Conservation (phyloP, 495 filamentous ascomycete genomes). For the Amphirosellinia nigrospora region DNA sequence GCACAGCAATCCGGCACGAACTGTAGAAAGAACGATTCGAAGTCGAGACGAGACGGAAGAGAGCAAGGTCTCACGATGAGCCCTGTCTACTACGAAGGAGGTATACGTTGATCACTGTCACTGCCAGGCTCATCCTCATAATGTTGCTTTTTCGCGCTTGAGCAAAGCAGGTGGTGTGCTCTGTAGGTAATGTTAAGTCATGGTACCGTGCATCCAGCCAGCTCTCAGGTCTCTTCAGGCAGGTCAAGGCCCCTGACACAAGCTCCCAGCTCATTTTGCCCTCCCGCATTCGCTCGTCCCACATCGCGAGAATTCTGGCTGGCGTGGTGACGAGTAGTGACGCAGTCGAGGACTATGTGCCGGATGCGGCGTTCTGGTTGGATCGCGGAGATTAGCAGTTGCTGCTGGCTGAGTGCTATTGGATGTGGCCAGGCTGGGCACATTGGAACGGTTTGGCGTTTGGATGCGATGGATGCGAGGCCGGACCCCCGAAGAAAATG, state of each 20-base stretch:
- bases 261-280: slow-evolving; percentile 3
- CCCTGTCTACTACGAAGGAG: background rate
- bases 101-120: background rate
- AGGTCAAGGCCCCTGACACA: background rate
- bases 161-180: slow-evolving; percentile 1
- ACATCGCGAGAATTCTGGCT: slow-evolving; percentile 1
- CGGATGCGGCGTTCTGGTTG: slow-evolving; percentile 31
- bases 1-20: slow-evolving; percentile 34
- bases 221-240: background rate
- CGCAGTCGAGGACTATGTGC: slow-evolving; percentile 3
- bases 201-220: slow-evolving; percentile 8
- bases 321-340: slow-evolving; percentile 11
- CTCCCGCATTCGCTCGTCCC: slow-evolving; percentile 19
- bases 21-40: slow-evolving; percentile 25
- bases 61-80: background rate
- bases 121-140: background rate
- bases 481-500: slow-evolving; percentile 35
- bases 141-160: slow-evolving; percentile 16
- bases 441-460: slow-evolving; percentile 2
- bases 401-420: slow-evolving; percentile 33
- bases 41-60: background rate
- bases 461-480: slow-evolving; percentile 21
- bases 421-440: slow-evolving; percentile 20
- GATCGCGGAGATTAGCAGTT: slow-evolving; percentile 39
- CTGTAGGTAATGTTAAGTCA: slow-evolving; percentile 5